A percentile compares a stretch with the other conserved stretches of the same genome.
These are phyloP conservation scores for Mycena indigotica DNA, from an alignment of 768 basidiomycete species.

Conservation along the genomic window DNA sequence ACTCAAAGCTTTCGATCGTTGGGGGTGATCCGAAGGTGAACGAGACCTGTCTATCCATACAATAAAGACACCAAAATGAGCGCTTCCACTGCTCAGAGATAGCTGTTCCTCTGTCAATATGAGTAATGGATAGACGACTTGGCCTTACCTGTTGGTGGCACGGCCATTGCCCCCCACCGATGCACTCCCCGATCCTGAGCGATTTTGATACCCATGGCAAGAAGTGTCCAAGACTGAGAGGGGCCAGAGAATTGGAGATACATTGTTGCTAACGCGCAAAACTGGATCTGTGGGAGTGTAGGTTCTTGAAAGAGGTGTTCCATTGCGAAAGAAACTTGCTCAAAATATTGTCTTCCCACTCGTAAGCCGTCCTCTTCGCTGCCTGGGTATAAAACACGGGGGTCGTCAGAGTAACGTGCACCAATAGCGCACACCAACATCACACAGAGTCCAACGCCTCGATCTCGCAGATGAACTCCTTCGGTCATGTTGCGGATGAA, in stretches of 20 bases:
- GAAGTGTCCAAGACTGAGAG: not conserved
- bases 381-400: constrained; percentile 33
- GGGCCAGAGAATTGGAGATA: not conserved
- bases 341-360: not conserved
- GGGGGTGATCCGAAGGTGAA: constrained; percentile 51
- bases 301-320: not conserved
- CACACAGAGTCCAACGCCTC: constrained; percentile 44
- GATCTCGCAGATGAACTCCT: constrained; percentile 39
- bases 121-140: not conserved
- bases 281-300: not conserved
- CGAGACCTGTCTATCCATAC: constrained; percentile 9
- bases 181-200: constrained; percentile 43
- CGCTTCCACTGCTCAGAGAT: constrained; percentile 15
- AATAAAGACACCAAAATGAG: constrained; percentile 14
- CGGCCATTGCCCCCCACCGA: constrained; percentile 26
- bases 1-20: constrained; percentile 43
- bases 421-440: constrained; percentile 56
- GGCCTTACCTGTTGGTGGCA: not conserved
- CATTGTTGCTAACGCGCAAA: not conserved
- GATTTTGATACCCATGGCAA: constrained; percentile 26
- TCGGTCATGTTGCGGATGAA: constrained; percentile 44
- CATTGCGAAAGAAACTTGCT: not conserved
- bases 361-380: not conserved
- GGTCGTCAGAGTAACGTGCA: constrained; percentile 47
- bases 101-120: not conserved